Conservation (phyloP, 768 basidiomycete genomes). For the Boletus reticuloceps region DNA sequence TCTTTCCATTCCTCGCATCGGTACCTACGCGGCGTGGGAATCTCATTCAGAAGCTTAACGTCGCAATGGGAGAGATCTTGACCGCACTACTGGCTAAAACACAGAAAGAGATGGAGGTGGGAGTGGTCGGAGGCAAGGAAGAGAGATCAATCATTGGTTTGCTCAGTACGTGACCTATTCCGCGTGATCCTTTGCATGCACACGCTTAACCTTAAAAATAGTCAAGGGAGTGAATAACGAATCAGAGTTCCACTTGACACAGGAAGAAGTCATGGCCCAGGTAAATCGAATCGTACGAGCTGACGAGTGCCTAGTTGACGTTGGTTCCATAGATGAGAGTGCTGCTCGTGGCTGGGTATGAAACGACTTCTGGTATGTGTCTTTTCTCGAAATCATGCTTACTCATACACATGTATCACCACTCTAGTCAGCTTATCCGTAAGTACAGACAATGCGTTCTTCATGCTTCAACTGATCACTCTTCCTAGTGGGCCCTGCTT, state of each 20-base stretch:
- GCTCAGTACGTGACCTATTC: conserved; percentile 13
- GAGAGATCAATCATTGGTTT: conserved; percentile 27
- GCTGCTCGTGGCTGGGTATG: conserved; percentile 20
- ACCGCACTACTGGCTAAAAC: conserved; percentile 37
- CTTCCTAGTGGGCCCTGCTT: conserved; percentile 54
- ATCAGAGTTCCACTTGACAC: conserved; percentile 23
- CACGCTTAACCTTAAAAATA: conserved; percentile 3
- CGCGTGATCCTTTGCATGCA: conserved; percentile 15
- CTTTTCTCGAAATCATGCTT: too few species aligned
- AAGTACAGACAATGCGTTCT: neutral
- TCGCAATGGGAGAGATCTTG: conserved; percentile 38
- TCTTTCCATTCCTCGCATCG: conserved; percentile 35
- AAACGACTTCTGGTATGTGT: conserved; percentile 18
- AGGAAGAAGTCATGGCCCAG: conserved; percentile 30
- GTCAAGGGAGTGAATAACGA: conserved; percentile 35
- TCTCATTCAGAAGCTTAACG: conserved; percentile 31
- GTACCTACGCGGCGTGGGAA: conserved; percentile 36
- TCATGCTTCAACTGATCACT: neutral
- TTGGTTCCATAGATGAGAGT: conserved; percentile 11
- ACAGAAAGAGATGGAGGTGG: conserved; percentile 29
- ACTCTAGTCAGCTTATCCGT: conserved; percentile 18
- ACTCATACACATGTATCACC: neutral
- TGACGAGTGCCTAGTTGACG: neutral
- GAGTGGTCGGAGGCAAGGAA: conserved; percentile 15
- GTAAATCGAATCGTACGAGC: neutral